phyloP scores from a whole-genome alignment of 805 yeast species.

The Kodamaea kakaduensis region DNA sequence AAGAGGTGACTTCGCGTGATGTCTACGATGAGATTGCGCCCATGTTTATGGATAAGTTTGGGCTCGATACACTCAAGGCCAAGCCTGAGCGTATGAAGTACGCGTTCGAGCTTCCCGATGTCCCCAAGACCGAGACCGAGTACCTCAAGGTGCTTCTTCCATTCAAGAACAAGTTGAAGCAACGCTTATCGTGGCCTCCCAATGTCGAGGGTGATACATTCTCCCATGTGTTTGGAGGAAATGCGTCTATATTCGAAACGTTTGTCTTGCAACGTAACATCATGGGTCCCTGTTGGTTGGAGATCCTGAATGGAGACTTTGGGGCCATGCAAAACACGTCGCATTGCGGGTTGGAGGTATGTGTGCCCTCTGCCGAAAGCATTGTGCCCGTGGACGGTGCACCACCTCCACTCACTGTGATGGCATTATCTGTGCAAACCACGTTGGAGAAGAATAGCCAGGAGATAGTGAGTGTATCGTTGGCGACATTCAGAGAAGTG shows the following conservation, averaged over 20 bases:
- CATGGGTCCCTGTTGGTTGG: conserved; percentile 98
- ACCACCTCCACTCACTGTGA: conserved; percentile 63
- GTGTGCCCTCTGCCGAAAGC: conserved; percentile 46
- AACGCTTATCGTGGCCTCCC: conserved; percentile 48
- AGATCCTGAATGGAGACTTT: conserved; percentile 62
- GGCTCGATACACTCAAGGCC: conserved; percentile 58
- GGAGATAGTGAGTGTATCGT: conserved; percentile 80
- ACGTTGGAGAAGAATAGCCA: conserved; percentile 76
- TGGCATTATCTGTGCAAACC: conserved; percentile 78
- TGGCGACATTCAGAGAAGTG: conserved; percentile 69
- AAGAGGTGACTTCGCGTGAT: conserved; percentile 51
- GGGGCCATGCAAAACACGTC: conserved; percentile 57
- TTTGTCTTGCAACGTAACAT: conserved; percentile 77
- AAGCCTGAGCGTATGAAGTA: conserved; percentile 73
- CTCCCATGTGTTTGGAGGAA: conserved; percentile 74
- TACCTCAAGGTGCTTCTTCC: conserved; percentile 80
- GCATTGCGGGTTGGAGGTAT: conserved; percentile 76
- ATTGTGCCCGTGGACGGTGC: conserved; percentile 49
- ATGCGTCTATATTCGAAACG: conserved; percentile 71
- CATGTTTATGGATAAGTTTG: conserved; percentile 57
- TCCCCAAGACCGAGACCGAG: conserved; percentile 68
- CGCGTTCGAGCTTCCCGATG: conserved; percentile 79
- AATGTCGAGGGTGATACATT: conserved; percentile 75
- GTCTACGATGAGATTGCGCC: conserved; percentile 76
- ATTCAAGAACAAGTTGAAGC: conserved; percentile 56